These are phyloP conservation scores for Corniculantispora saksenae DNA, from an alignment of 2,329 filamentous ascomycete species.

Conservation along the genomic window DNA sequence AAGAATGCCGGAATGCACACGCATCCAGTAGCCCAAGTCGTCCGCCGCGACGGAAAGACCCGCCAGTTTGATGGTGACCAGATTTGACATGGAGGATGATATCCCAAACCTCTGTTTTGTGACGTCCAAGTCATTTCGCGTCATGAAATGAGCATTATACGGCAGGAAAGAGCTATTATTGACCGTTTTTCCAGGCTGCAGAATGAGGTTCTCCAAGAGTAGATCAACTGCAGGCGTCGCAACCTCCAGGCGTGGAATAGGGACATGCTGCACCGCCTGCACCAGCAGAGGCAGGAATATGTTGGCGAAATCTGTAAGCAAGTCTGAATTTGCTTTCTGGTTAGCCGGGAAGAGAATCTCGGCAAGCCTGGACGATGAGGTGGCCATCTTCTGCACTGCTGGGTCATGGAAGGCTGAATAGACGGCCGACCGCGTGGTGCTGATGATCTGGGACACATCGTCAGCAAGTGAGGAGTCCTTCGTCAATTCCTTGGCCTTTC, in stretches of 20 bases:
- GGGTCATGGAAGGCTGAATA: constrained; percentile 69
- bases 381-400: constrained; percentile 68
- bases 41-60: constrained; percentile 82
- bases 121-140: constrained; percentile 83
- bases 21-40: constrained; percentile 88
- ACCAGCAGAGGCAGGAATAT: constrained; percentile 78
- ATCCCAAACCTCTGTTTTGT: constrained; percentile 70
- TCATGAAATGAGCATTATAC: constrained; percentile 77
- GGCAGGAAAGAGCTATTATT: constrained; percentile 89
- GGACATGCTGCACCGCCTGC: constrained; percentile 79
- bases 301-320: constrained; percentile 47
- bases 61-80: constrained; percentile 76
- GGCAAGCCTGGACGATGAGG: constrained; percentile 67
- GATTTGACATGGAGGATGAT: constrained; percentile 64
- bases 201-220: constrained; percentile 83
- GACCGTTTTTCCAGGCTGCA: constrained; percentile 83
- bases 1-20: constrained; percentile 73
- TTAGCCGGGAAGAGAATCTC: constrained; percentile 68
- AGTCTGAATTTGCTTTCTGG: constrained; percentile 29
- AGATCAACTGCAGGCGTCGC: constrained; percentile 82
- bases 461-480: constrained; percentile 67
- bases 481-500: constrained; percentile 63
- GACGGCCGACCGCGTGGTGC: constrained; percentile 68
- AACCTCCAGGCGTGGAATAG: constrained; percentile 87
- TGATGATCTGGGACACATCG: constrained; percentile 72